Conservation (phyloP, 805 yeast genomes). For the Cyberlindnera bimundalis region DNA sequence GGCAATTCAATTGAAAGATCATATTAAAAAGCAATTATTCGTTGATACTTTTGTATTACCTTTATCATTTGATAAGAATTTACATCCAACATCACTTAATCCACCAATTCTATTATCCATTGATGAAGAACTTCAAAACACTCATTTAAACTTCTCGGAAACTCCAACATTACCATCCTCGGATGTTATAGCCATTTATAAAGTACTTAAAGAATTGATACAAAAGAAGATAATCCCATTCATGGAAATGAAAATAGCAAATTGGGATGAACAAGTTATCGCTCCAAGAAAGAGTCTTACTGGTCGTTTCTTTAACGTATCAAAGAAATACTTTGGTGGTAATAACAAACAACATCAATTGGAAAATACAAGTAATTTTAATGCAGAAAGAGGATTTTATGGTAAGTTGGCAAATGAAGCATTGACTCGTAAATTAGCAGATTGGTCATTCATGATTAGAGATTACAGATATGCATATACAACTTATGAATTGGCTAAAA, state of each 20-base stretch:
- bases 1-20: slow-evolving; percentile 36
- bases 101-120: slow-evolving; percentile 37
- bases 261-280: slow-evolving; percentile 83
- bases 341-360: slow-evolving; percentile 20
- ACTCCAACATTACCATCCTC: slow-evolving; percentile 16
- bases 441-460: slow-evolving; percentile 87
- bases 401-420: slow-evolving; percentile 64
- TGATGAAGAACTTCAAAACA: slow-evolving; percentile 42
- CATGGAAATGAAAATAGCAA: slow-evolving; percentile 76
- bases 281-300: slow-evolving; percentile 75
- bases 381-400: slow-evolving; percentile 54
- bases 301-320: slow-evolving; percentile 66
- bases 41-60: slow-evolving; percentile 29
- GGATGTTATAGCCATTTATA: slow-evolving; percentile 17
- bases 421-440: slow-evolving; percentile 77
- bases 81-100: slow-evolving; percentile 18
- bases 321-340: slow-evolving; percentile 48
- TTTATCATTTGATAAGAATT: slow-evolving; percentile 10
- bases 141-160: slow-evolving; percentile 14
- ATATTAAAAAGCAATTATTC: slow-evolving; percentile 34
- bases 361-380: slow-evolving; percentile 38
- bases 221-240: slow-evolving; percentile 56
- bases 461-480: slow-evolving; percentile 83
- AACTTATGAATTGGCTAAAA: slow-evolving; percentile 76
- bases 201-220: slow-evolving; percentile 30